Evolutionary conservation across 139 green algal genomes (phyloP), one percentile per base, ranked within the genome.

Genomic region (Mesotaenium endlicherianum): DNA sequence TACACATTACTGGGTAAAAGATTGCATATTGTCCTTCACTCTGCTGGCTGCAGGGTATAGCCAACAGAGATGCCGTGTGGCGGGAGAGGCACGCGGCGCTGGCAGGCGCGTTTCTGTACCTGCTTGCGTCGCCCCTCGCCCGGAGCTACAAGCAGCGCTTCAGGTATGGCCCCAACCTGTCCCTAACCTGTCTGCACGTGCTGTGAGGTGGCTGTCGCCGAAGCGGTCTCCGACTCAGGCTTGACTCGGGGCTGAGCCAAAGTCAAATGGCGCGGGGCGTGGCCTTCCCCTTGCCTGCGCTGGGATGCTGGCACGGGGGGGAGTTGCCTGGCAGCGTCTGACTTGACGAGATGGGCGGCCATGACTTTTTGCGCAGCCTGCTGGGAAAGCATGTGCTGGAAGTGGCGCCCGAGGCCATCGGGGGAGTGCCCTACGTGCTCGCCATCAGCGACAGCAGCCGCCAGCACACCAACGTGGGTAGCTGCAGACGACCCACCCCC

Each of bases 31-130:
- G n/a, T n/a, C n/a, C n/a, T n/a, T n/a, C n/a, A n/a, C n/a, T n/a
- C n/a, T n/a, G n/a, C n/a, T n/a, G n/a, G n/a, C n/a, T n/a, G 26
- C 50, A 64, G 50, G 50, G 50, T 64, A 20, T 64, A 26, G 50
- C 50, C 50, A 64, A 64, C 26, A 20, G 50, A 26, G 50, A 64
- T 64, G 50, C 50, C 20, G 50, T 64, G 20, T 64, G 50, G 50
- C 50, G 26, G 50, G 20, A 64, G 26, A 64, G 50, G 50, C 50
- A 64, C 50, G 67, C 20, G 41, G 79, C 40, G 42, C 70, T 88
- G 34, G 43, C 49, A n/a, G 68, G 67, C 40, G 80, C 85, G 30
- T 83, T 41, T 6, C 85, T 94, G 14, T 92, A 93, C 55, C 36
- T 94, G n/a, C 84, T 90, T 30, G 44, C 82, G 30, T 70, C 31